Evolutionary conservation across 306 rosid genomes (phyloP).

Genomic region (Glycyrrhiza uralensis): DNA sequence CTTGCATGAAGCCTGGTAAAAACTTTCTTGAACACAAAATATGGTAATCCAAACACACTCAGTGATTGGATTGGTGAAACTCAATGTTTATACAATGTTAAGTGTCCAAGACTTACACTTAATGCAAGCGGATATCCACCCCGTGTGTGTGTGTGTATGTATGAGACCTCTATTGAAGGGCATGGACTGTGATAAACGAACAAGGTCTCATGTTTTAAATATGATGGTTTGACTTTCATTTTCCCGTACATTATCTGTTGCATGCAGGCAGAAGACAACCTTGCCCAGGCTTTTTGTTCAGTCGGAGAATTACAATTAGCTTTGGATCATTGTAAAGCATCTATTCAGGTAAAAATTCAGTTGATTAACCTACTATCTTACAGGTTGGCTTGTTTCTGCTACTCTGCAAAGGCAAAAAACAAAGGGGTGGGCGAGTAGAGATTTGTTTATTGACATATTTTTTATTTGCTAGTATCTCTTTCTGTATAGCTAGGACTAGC

Average conservation of each 20-base stretch:
- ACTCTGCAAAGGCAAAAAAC: background rate
- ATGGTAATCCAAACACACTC: background rate
- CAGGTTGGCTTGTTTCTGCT: background rate
- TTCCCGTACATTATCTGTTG: slow-evolving; percentile 17
- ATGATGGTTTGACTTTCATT: slow-evolving; percentile 11
- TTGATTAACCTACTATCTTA: background rate
- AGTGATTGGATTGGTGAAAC: background rate
- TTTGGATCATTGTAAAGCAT: slow-evolving; percentile 70
- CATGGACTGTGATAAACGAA: background rate
- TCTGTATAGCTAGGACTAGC: background rate
- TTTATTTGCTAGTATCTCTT: background rate
- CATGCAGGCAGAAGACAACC: slow-evolving; percentile 78
- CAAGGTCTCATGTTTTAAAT: slow-evolving; percentile 8
- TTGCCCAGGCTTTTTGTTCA: slow-evolving; percentile 75
- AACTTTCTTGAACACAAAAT: background rate
- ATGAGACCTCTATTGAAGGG: background rate
- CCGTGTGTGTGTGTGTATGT: background rate
- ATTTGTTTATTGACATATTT: background rate
- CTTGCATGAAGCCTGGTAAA: background rate
- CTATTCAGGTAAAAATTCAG: slow-evolving; percentile 53
- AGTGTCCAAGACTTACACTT: background rate
- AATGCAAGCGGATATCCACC: background rate
- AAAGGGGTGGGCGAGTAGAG: background rate
- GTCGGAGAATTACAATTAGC: slow-evolving; percentile 54
- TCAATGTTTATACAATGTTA: background rate